Evolutionary conservation across 495 filamentous ascomycete species (phyloP).

Genomic region (Penicillium coffeae): DNA sequence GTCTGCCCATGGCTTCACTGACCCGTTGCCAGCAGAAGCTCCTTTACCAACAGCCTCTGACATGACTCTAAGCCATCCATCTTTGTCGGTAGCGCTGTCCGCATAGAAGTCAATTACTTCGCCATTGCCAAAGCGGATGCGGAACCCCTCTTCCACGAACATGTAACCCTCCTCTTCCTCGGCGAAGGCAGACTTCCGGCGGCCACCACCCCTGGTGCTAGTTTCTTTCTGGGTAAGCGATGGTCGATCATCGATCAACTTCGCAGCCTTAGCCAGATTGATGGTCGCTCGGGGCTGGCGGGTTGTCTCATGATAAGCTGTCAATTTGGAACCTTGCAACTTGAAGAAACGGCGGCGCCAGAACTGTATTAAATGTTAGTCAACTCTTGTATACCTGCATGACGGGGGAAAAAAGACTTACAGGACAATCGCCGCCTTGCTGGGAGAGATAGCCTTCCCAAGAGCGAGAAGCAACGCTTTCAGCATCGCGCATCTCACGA

Average conservation of each 20-base stretch:
- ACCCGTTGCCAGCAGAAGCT: conserved; percentile 34
- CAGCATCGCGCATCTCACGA: conserved; percentile 84
- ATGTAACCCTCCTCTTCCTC: conserved; percentile 99
- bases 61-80: conserved; percentile 93
- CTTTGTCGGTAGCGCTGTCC: conserved; percentile 78
- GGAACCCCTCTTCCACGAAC: conserved; percentile 99
- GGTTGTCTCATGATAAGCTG: conserved; percentile 92
- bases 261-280: conserved; percentile 88
- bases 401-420: conserved; percentile 50
- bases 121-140: conserved; percentile 94
- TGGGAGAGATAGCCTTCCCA: conserved; percentile 91
- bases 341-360: conserved; percentile 98
- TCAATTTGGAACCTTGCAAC: conserved; percentile 83
- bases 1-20: conserved; percentile 70
- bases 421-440: conserved; percentile 95
- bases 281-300: conserved; percentile 95
- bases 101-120: conserved; percentile 99
- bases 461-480: conserved; percentile 63
- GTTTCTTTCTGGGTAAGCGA: conserved; percentile 77
- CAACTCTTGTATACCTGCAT: neutral
- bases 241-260: conserved; percentile 89
- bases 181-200: conserved; percentile 90
- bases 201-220: conserved; percentile 65
- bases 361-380: conserved; percentile 54
- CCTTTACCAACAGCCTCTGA: conserved; percentile 76